Base-by-base conservation (phyloP, 306 rosid genomes). In the Sindora glabra region DNA sequence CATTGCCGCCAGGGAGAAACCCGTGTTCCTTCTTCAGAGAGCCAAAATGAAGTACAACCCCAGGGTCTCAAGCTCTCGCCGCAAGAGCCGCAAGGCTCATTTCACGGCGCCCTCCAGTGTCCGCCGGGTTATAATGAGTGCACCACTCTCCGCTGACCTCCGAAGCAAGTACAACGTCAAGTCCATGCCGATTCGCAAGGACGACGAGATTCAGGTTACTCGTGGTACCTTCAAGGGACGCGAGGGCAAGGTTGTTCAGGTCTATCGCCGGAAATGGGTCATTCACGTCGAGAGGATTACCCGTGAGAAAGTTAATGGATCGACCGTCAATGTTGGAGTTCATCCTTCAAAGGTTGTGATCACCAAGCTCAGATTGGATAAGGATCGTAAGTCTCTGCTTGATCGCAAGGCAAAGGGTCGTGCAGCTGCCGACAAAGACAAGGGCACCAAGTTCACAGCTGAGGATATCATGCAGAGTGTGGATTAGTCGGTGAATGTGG, bases 331-430 rank as follows among this genome's bases (percentile, higher is more conserved):
- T 26, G 96, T 91, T 5, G 98, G 98, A 3, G 69, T 91, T 71
- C 67, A 88, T 62, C 92, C 98, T 0, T 88, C 96, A 0, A 91
- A 91, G 70, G 86, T 77, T 3, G 75, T 91, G 7, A 69, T 91
- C 59, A 85, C 95, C 13, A 91, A 91, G 83, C 80, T 91, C 53
- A 70, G 89, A 21, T 67, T 91, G 62, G 98, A 91, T 46, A 91
- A 91, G 90, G 98, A 91, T 13, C 74, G 98, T 1, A 91, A 91
- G 61, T 81, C 96, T 0, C 61, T 91, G 37, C 92, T 91, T 29
- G 95, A 88, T 64, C 95, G 98, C 38, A 91, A 91, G 86, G 98
- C 96, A 0, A 88, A 81, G 82, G 98, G 96, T 1, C 94, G 92
- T 14, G 92, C 98, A 23, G 95, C 96, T 1, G 95, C 98, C 0